Percentiles rank a stretch among this genome's conserved stretches.
Conservation (phyloP, 1,284 basidiomycete species). For the Anthracocystis panici-leucophaei region DNA sequence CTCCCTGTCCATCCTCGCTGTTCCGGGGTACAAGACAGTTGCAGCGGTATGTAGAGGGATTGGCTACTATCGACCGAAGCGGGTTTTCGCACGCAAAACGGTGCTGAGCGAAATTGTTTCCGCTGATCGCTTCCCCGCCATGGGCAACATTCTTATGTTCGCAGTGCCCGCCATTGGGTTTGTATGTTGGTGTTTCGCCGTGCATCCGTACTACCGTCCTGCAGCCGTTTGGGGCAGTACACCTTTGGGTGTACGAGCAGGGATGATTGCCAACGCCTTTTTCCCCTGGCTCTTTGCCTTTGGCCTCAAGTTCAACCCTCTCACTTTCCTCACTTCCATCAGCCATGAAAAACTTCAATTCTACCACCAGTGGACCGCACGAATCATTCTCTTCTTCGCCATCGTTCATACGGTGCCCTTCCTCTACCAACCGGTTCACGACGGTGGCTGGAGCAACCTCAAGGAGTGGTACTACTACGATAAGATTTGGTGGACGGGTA, state of each 20-base stretch:
- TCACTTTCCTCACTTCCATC: constrained; percentile 59
- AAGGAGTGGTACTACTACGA: constrained; percentile 51
- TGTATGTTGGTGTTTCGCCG: constrained; percentile 48
- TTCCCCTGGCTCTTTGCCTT: constrained; percentile 61
- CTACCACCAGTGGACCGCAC: constrained; percentile 63
- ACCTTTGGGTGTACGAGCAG: constrained; percentile 57
- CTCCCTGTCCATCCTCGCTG: constrained; percentile 12
- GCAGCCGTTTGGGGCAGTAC: constrained; percentile 53
- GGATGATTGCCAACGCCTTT: constrained; percentile 60
- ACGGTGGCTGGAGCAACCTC: constrained; percentile 53
- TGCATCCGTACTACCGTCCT: constrained; percentile 60
- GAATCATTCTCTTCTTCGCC: constrained; percentile 61
- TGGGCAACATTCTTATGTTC: constrained; percentile 39
- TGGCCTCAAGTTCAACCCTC: constrained; percentile 63
- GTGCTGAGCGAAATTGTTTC: constrained; percentile 29
- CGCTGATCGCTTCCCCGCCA: constrained; percentile 38
- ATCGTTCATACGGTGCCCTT: constrained; percentile 64
- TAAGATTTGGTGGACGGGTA: constrained; percentile 56
- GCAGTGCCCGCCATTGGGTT: constrained; percentile 29
- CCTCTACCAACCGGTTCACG: constrained; percentile 51
- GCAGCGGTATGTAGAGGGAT: constrained; percentile 33
- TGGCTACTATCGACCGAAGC: constrained; percentile 46
- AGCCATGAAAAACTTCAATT: constrained; percentile 65
- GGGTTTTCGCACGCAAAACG: constrained; percentile 27
- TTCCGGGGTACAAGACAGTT: constrained; percentile 25